A percentile compares a stretch with the other conserved stretches of the same genome.
Conservation (phyloP, 176 grass and related monocot species). For the barley (Hordeum vulgare) region MorexV3_pseudomolecules_assembly NC_058522.1:571319717-571320216, state of each 20-base stretch:
- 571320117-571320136: background rate
- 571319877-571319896: background rate
- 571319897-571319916: background rate
- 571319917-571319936: background rate
- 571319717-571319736: too few species aligned
- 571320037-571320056: slow-evolving; percentile 47
- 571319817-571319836: background rate
- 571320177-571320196: background rate
- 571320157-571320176: background rate
- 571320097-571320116: background rate
- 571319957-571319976: slow-evolving; percentile 10
- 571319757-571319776: background rate
- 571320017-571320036: slow-evolving; percentile 43
- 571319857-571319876: background rate
- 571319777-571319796: background rate
- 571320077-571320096: slow-evolving; percentile 26
- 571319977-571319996: slow-evolving; percentile 47
- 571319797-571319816: background rate
- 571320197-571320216: background rate
- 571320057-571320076: background rate
- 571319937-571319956: background rate
- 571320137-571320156: background rate
- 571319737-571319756: too few species aligned
- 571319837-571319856: background rate
- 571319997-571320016: background rate